These are phyloP conservation scores for Fusarium euwallaceae DNA, from an alignment of 2,329 filamentous ascomycete species.

Conservation along the genomic window DNA sequence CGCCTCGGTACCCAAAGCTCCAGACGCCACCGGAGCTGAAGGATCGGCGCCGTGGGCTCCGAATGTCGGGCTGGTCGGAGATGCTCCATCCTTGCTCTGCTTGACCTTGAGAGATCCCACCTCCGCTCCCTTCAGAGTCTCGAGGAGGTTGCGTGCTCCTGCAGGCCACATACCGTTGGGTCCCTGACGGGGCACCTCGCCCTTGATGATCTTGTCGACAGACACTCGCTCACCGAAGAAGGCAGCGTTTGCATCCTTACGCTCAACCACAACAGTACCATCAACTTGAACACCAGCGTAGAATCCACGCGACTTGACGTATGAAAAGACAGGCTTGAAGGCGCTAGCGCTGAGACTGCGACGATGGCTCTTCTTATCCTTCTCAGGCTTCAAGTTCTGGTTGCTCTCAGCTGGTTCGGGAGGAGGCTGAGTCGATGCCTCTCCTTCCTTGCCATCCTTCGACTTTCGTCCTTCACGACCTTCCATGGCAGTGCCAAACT, in stretches of 20 bases:
- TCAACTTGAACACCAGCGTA: conserved; percentile 91
- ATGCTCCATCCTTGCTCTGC: conserved; percentile 26
- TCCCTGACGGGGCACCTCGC: conserved; percentile 50
- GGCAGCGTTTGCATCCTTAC: conserved; percentile 87
- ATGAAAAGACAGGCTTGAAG: conserved; percentile 66
- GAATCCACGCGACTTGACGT: conserved; percentile 89
- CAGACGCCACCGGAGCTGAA: conserved; percentile 24
- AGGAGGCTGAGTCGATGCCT: conserved; percentile 22
- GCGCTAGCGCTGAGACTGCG: conserved; percentile 48
- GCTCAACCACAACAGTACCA: conserved; percentile 87
- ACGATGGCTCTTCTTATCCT: conserved; percentile 46
- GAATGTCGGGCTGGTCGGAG: conserved; percentile 20
- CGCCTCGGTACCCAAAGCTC: conserved; percentile 7
- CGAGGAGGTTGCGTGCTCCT: conserved; percentile 49
- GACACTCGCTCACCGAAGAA: conserved; percentile 79
- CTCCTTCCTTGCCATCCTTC: conserved; percentile 60
- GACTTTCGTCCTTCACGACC: conserved; percentile 45
- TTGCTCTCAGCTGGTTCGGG: conserved; percentile 18
- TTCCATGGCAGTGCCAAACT: conserved; percentile 60
- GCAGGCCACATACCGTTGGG: conserved; percentile 50
- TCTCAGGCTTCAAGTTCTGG: conserved; percentile 46
- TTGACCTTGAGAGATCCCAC: conserved; percentile 44
- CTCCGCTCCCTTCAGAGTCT: conserved; percentile 51
- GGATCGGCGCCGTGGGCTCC: conserved; percentile 19
- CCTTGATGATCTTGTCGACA: conserved; percentile 62